A percentile compares a stretch with the other conserved stretches of the same genome.
These are phyloP conservation scores for Escallonia herrerae DNA, from an alignment of 129 eudicot species.

Conservation along the genomic window DNA sequence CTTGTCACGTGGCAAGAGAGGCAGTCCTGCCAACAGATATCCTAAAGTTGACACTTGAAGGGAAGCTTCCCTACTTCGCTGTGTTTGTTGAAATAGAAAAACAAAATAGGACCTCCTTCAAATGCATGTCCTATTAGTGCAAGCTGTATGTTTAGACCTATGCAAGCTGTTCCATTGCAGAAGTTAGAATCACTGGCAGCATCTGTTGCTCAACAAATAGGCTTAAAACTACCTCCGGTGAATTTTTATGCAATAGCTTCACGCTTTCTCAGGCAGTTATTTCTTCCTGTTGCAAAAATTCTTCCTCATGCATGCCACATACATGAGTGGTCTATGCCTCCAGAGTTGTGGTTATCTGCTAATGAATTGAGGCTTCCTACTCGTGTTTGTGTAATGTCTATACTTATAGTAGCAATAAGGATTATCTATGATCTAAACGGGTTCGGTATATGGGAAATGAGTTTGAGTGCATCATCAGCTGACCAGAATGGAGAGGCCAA, in stretches of 20 bases:
- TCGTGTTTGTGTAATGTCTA: conserved; percentile 64
- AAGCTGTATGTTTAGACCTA: conserved; percentile 68
- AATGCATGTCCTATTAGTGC: conserved; percentile 52
- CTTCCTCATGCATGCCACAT: conserved; percentile 54
- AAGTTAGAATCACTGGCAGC: conserved; percentile 70
- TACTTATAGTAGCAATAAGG: conserved; percentile 68
- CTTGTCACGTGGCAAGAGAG: conserved; percentile 75
- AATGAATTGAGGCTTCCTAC: conserved; percentile 60
- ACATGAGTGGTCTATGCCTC: conserved; percentile 85
- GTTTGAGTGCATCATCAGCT: conserved; percentile 21
- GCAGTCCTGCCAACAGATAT: conserved; percentile 65
- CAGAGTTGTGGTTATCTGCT: conserved; percentile 61
- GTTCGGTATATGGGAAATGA: conserved; percentile 72
- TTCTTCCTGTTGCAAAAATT: conserved; percentile 48
- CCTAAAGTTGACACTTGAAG: conserved; percentile 58
- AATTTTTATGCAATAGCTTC: conserved; percentile 68
- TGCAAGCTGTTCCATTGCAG: conserved; percentile 33
- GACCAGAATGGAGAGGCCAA: conserved; percentile 12
- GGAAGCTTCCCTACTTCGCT: conserved; percentile 70
- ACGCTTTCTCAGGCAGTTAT: conserved; percentile 50
- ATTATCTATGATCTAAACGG: conserved; percentile 60
- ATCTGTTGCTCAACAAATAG: conserved; percentile 38
- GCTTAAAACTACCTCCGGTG: conserved; percentile 72
- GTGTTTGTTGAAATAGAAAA: conserved; percentile 63
- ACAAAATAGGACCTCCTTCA: conserved; percentile 38